A percentile compares a stretch with the other conserved stretches of the same genome.
Conservation (phyloP, 225 moss, liverwort and hornwort species). For the Thuidium tamariscinum region DNA sequence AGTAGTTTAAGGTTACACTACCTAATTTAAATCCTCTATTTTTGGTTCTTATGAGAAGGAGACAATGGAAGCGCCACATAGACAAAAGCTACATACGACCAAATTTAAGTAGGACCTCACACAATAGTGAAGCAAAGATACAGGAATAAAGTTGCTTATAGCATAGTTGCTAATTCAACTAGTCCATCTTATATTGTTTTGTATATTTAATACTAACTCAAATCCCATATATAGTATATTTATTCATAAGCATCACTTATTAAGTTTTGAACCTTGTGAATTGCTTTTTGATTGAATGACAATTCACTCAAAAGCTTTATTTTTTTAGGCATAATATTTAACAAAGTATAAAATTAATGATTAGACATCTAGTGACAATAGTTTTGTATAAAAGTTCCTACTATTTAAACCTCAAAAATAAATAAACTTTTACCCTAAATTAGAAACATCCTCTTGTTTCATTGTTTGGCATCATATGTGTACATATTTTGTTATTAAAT, state of each 20-base stretch:
- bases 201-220: background rate
- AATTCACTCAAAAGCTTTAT: background rate
- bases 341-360: background rate
- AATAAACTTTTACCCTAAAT: background rate
- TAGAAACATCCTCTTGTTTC: background rate
- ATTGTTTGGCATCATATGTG: rapidly evolving
- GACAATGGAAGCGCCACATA: background rate
- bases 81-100: background rate
- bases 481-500: background rate
- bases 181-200: background rate
- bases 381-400: no score
- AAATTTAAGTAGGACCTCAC: background rate
- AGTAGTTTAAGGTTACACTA: background rate
- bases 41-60: rapidly evolving
- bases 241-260: background rate
- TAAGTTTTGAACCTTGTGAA: background rate
- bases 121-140: background rate
- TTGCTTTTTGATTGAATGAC: background rate
- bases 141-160: background rate
- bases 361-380: background rate
- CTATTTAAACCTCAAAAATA: background rate
- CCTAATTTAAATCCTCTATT: background rate
- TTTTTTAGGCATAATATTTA: background rate
- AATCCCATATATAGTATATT: background rate
- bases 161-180: rapidly evolving